Conservation (phyloP, 2,329 filamentous ascomycete species). For the Trichoderma sp. region DNA sequence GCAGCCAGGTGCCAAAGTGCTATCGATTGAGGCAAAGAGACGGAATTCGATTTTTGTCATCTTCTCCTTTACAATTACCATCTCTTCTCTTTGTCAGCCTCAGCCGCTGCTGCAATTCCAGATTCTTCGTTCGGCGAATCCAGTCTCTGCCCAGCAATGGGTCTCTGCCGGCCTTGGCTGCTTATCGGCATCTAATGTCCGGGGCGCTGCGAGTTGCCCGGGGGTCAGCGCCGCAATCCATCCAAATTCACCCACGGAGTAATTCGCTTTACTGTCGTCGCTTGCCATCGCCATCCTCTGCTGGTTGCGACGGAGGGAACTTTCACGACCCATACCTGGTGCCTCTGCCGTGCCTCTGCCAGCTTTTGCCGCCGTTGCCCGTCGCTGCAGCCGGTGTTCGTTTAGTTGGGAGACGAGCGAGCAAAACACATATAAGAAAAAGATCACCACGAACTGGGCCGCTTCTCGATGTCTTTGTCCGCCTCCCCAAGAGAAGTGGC, state of each 20-base stretch:
- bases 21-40: background rate
- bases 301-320: background rate
- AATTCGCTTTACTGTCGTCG: background rate
- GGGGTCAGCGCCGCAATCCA: background rate
- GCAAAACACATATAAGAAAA: background rate
- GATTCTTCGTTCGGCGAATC: background rate
- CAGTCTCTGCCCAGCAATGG: background rate
- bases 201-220: background rate
- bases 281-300: background rate
- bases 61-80: background rate
- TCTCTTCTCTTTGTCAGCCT: background rate
- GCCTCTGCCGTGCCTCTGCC: background rate
- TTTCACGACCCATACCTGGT: background rate
- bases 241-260: background rate
- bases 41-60: background rate
- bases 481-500: background rate
- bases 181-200: background rate
- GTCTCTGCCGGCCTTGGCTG: background rate
- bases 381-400: background rate
- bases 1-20: background rate
- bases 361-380: background rate
- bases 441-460: background rate
- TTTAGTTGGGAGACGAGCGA: background rate
- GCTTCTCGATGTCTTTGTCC: background rate
- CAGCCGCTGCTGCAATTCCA: background rate